Base-by-base conservation (phyloP, 192 early-diverging fungal species). In the Backusella sp. region DNA sequence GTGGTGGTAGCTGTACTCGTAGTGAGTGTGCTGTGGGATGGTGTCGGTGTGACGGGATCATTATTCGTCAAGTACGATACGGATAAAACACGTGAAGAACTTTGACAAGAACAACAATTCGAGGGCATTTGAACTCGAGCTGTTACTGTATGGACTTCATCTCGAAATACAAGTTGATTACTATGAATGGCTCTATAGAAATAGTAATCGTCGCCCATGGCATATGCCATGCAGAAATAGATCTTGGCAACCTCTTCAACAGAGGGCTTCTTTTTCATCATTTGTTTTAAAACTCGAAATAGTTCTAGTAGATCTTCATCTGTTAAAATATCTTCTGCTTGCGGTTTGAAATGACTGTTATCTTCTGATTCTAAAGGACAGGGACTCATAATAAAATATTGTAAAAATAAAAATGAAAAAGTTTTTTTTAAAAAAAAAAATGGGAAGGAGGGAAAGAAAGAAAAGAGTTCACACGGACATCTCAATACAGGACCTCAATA, bases 241-340 rank as follows among this genome's bases (percentile, higher is more conserved):
- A 82, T 52, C 42, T 82, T 78, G 14, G 80, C 76, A 21, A 82
- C 32, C 28, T 74, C 30, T 9, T 82, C 80, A 9, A 77, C 66
- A 73, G 65, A 59, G 19, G 76, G 80, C 23, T 70, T 68, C 44
- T 78, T 78, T 2, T 74, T 56, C 21, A 78, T 39, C 42, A 78
- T 56, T 52, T 70, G 73, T 56, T 82, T 82, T 53, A 77, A 42
- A 32, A 74, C 67, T 35, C 74, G 76, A 68, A 82, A 82, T 17
- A 82, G 72, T 44, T 77, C 80, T 4, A 82, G 69, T 15, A 82
- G 41, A 28, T 82, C 80, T 68, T 82, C 80, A 72, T 82, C 80
- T 42, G 39, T 70, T 28, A 82, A 39, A 28, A 82, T 82, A 62
- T 82, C 80, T 68, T 82, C 80, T 12, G 73, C 76, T 26, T 72